Base-by-base conservation (phyloP, 2,329 filamentous ascomycete species). In the Fusarium staphyleae region DNA sequence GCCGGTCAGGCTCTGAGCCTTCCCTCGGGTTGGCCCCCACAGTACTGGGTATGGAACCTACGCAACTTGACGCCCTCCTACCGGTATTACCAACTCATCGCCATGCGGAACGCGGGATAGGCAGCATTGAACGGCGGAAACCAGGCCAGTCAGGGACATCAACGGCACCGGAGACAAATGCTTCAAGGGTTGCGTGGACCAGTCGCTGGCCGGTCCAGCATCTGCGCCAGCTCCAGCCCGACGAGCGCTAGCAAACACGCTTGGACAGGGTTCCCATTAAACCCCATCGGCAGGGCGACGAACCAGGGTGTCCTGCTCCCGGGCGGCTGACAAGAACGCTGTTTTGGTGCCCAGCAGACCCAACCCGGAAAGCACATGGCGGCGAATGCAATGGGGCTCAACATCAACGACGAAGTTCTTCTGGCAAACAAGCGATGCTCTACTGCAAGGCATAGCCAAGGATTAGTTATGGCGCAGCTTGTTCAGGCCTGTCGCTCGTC, bases 201-300 rank as follows among this genome's bases (percentile, higher is more conserved):
- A 62, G 37, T 62, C 48, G 46, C 46, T 55, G 39, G 32, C 46
- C 47, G 47, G 48, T 52, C 60, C 55, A 57, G 50, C 47, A 48
- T 49, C 56, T 59, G 40, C 53, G 56, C 53, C 62, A 62, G 52
- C 53, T 57, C 57, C 62, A 64, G 57, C 60, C 50, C 52, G 52
- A 65, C 50, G 36, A 59, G 51, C 61, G 56, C 59, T 63, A 65
- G 55, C 51, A 41, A 60, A 45, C 46, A 62, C 33, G 47, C 56
- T 54, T 46, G 40, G 55, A 40, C 43, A 60, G 51, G 47, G 59
- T 47, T 47, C 44, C 47, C 46, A 54, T 48, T 55, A 37, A 43
- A 52, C 53, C 34, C 60, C 56, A 60, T 60, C 58, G 36, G 61
- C 61, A 55, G 34, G 63, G 58, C 55, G 55, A 48, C 55, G 51